These are phyloP conservation scores for Leonotis leonurus DNA, from an alignment of 257 asterid species.

Conservation along the genomic window DNA sequence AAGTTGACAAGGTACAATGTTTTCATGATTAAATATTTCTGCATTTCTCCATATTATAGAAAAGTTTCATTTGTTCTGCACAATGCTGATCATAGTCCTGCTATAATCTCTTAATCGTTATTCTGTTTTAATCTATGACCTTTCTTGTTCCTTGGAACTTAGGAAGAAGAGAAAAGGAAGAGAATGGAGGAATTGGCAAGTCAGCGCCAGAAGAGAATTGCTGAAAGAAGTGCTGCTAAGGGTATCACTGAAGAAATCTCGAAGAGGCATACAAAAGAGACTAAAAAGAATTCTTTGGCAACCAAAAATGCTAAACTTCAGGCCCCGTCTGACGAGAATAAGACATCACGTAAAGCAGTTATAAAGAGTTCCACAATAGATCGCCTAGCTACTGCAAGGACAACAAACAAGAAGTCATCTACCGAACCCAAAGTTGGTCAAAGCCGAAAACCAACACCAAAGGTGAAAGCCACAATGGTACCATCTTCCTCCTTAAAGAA, in stretches of 20 bases:
- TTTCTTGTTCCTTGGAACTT: neutral
- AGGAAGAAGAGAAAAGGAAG: constrained; percentile 75
- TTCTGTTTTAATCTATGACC: neutral
- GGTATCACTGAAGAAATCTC: constrained; percentile 23
- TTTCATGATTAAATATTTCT: neutral
- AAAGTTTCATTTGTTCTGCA: no score
- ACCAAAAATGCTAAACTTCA: constrained; percentile 26
- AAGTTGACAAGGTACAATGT: constrained; percentile 44
- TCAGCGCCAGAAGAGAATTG: constrained; percentile 74
- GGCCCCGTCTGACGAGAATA: constrained; percentile 29
- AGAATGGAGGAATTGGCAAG: constrained; percentile 48
- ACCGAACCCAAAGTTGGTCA: constrained; percentile 31
- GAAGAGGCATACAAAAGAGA: constrained; percentile 31
- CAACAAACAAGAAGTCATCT: constrained; percentile 27
- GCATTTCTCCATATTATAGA: neutral
- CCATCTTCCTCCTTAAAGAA: constrained; percentile 21
- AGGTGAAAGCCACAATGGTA: constrained; percentile 11
- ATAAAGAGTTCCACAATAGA: constrained; percentile 50
- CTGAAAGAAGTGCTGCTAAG: constrained; percentile 61
- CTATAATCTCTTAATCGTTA: neutral
- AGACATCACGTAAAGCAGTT: constrained; percentile 34
- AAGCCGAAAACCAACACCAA: constrained; percentile 29
- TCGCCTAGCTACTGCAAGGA: constrained; percentile 65
- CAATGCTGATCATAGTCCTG: neutral
- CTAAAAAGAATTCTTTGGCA: constrained; percentile 24